phyloP scores from a whole-genome alignment of 2,329 filamentous ascomycete genomes.

The Harringtonia aguacate region DNA sequence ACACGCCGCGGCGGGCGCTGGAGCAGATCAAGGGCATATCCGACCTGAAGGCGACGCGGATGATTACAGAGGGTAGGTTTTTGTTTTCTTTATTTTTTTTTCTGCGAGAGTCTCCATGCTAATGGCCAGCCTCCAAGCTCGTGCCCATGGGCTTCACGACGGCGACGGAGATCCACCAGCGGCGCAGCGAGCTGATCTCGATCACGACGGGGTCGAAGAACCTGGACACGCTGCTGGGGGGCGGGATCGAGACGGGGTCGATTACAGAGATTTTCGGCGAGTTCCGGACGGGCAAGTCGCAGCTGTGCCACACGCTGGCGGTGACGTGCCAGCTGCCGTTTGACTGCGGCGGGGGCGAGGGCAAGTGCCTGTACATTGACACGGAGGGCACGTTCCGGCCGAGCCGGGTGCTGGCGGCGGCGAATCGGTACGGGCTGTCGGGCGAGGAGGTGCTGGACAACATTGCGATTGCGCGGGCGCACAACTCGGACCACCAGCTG shows the following conservation, averaged over 20 bases:
- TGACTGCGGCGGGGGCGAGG: constrained; percentile 97
- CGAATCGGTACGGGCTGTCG: constrained; percentile 86
- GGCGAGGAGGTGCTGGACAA: constrained; percentile 98
- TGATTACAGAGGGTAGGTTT: constrained; percentile 74
- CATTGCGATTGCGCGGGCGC: constrained; percentile 92
- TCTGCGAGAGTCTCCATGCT: too few species aligned
- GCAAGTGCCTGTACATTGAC: constrained; percentile 97
- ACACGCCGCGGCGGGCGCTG: constrained; percentile 70
- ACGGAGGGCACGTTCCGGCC: constrained; percentile 96
- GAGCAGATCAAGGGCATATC: constrained; percentile 98
- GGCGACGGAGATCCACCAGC: constrained; percentile 96
- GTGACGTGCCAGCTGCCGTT: constrained; percentile 97
- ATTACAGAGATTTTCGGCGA: constrained; percentile 98
- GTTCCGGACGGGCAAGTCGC: constrained; percentile 95
- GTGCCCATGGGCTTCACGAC: constrained; percentile 99
- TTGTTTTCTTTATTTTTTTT: constrained; percentile 1
- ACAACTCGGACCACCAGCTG: constrained; percentile 97
- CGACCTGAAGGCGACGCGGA: constrained; percentile 88
- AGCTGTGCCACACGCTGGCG: constrained; percentile 96
- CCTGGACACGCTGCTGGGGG: constrained; percentile 85
- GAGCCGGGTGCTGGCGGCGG: constrained; percentile 80
- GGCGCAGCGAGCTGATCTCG: constrained; percentile 91
- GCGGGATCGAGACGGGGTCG: constrained; percentile 91
- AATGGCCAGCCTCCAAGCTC: constrained; percentile 67
- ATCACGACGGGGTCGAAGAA: constrained; percentile 98